Percentiles rank a stretch among this genome's conserved stretches.
Evolutionary conservation across 352 stramenopile genomes (phyloP).

Genomic region (Pythium guiyangense): DNA sequence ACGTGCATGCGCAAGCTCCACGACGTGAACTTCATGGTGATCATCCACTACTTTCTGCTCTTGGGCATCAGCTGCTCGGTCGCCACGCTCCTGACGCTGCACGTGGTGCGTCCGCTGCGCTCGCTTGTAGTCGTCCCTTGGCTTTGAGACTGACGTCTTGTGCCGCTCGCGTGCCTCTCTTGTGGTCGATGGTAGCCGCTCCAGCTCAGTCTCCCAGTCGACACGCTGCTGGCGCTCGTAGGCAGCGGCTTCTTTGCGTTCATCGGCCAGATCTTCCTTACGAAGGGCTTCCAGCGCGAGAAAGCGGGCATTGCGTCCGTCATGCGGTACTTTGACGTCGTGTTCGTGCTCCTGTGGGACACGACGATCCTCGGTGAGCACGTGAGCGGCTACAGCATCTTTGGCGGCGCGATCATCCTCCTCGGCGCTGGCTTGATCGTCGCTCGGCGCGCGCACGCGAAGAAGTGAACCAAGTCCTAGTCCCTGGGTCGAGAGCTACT

Average conservation of each 20-base stretch:
- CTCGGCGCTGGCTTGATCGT: slow-evolving; percentile 45
- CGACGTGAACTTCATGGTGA: slow-evolving; percentile 26
- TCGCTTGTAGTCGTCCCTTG: no score
- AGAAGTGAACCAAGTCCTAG: no score
- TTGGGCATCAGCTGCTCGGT: slow-evolving; percentile 26
- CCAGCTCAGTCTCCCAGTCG: slow-evolving; percentile 15
- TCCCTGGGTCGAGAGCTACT: no score
- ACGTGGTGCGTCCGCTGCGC: slow-evolving; percentile 18
- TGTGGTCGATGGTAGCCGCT: no score
- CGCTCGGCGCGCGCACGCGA: slow-evolving; percentile 21
- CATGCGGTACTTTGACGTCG: slow-evolving; percentile 68
- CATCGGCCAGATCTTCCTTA: slow-evolving; percentile 52
- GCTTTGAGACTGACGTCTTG: no score
- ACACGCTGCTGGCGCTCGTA: slow-evolving; percentile 34
- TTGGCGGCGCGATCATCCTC: slow-evolving; percentile 53
- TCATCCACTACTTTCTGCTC: slow-evolving; percentile 36
- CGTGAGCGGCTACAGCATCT: slow-evolving; percentile 52
- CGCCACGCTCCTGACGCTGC: slow-evolving; percentile 22
- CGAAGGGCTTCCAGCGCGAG: slow-evolving; percentile 52
- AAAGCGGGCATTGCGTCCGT: slow-evolving; percentile 51
- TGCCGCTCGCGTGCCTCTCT: no score
- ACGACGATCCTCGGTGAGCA: slow-evolving; percentile 39
- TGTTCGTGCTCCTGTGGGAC: slow-evolving; percentile 62
- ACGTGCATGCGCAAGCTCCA: slow-evolving; percentile 53
- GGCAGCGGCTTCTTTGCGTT: slow-evolving; percentile 37